Conservation (phyloP, 768 basidiomycete genomes). For the Tricholoma terreum region DNA sequence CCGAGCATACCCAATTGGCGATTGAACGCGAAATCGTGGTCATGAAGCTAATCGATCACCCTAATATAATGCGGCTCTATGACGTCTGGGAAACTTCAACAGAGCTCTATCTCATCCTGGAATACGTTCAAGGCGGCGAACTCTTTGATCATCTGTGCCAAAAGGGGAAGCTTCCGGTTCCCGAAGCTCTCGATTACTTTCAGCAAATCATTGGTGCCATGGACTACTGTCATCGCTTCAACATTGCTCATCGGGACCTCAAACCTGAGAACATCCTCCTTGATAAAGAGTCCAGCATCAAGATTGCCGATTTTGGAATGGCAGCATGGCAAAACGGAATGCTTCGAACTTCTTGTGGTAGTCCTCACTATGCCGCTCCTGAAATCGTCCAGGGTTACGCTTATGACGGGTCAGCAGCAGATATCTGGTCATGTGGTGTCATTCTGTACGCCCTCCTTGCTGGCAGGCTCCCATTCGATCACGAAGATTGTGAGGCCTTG, state of each 20-base stretch:
- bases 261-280: constrained; percentile 94
- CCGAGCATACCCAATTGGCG: constrained; percentile 73
- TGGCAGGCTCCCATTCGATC: constrained; percentile 89
- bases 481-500: constrained; percentile 76
- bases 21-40: constrained; percentile 94
- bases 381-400: constrained; percentile 82
- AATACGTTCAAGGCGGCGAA: constrained; percentile 93
- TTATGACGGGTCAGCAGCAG: constrained; percentile 85
- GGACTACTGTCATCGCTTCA: constrained; percentile 92
- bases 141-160: constrained; percentile 90
- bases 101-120: constrained; percentile 87
- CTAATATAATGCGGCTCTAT: constrained; percentile 90
- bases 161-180: constrained; percentile 63
- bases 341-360: constrained; percentile 86
- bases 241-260: constrained; percentile 90
- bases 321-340: constrained; percentile 78
- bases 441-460: constrained; percentile 88
- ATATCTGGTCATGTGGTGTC: constrained; percentile 97
- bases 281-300: constrained; percentile 81
- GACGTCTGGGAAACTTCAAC: constrained; percentile 96
- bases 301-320: constrained; percentile 98
- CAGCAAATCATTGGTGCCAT: constrained; percentile 92
- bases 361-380: constrained; percentile 93
- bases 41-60: constrained; percentile 96
- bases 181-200: constrained; percentile 83